Evolutionary conservation across 768 basidiomycete genomes (phyloP).

Genomic region (Leccinum subtestaceum): DNA sequence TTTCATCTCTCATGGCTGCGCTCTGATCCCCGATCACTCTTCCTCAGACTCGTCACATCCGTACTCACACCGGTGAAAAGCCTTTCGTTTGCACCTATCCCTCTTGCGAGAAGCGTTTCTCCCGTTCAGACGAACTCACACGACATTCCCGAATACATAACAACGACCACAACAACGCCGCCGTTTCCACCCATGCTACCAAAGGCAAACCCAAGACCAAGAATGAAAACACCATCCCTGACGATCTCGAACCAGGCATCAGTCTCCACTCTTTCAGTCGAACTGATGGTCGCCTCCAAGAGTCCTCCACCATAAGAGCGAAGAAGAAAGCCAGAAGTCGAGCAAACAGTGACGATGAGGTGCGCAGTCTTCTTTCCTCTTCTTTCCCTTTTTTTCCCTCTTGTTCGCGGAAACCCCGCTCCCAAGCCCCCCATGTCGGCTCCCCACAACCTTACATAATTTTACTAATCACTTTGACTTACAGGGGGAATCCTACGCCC

Average conservation of each 20-base stretch:
- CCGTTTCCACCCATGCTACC: conserved; percentile 19
- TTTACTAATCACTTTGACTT: conserved; percentile 15
- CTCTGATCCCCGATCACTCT: conserved; percentile 18
- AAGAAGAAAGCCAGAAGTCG: conserved; percentile 80
- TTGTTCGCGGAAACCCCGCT: not conserved
- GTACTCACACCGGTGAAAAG: conserved; percentile 98
- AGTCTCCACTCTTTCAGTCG: conserved; percentile 27
- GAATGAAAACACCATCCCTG: conserved; percentile 21
- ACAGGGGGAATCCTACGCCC: conserved; percentile 57
- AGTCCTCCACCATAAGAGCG: conserved; percentile 36
- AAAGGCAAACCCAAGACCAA: conserved; percentile 33
- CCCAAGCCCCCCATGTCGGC: conserved; percentile 17
- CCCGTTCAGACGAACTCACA: conserved; percentile 97
- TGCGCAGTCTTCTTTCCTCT: conserved; percentile 35
- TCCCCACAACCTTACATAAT: conserved; percentile 30
- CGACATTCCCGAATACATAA: conserved; percentile 93
- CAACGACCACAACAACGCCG: conserved; percentile 43
- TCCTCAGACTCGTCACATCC: conserved; percentile 88
- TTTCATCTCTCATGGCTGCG: conserved; percentile 10
- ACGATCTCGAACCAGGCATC: conserved; percentile 26
- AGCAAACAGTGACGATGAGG: conserved; percentile 83
- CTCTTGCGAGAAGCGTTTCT: conserved; percentile 97
- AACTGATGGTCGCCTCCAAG: conserved; percentile 20
- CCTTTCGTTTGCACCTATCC: conserved; percentile 91
- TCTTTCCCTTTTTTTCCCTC: not conserved